Percentiles rank a stretch among this genome's conserved stretches.
phyloP scores from a whole-genome alignment of 208 protist genomes.

The Leishmania tropica region DNA sequence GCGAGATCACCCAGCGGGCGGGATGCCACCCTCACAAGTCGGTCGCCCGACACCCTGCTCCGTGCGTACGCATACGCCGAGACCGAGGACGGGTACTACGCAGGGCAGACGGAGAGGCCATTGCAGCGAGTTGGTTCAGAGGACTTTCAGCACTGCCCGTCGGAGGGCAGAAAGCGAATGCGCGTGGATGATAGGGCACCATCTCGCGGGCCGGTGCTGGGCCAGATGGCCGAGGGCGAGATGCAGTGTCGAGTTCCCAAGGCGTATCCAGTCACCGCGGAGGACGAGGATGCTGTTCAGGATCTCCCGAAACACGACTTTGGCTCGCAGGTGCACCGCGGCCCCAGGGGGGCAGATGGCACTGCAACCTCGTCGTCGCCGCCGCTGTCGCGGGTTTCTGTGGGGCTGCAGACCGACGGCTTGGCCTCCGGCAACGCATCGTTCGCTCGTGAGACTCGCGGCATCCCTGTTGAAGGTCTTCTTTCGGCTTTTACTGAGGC shows the following conservation, averaged over 20 bases:
- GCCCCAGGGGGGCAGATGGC: not conserved
- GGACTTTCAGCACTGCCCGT: conserved; percentile 3
- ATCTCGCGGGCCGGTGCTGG: not conserved
- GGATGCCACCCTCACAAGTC: conserved; percentile 9
- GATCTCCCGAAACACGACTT: not conserved
- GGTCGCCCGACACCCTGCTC: conserved; percentile 21
- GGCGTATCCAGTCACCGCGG: not conserved
- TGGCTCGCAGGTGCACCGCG: not conserved
- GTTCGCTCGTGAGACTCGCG: not conserved
- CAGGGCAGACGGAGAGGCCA: not conserved
- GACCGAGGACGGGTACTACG: not conserved
- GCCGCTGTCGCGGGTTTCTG: not conserved
- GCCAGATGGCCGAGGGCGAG: not conserved
- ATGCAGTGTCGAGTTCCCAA: conserved; percentile 3
- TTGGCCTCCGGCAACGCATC: not conserved
- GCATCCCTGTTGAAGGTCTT: not conserved
- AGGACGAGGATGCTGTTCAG: not conserved
- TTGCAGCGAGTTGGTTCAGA: not conserved
- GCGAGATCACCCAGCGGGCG: not conserved
- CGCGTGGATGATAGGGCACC: not conserved
- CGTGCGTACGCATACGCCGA: conserved; percentile 1
- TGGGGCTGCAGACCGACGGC: conserved; percentile 7
- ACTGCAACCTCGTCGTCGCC: not conserved
- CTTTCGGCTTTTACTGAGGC: not conserved
- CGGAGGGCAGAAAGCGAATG: conserved; percentile 5